Conservation (phyloP, 2,329 filamentous ascomycete species). For the Sodiomyces alkalinus region DNA sequence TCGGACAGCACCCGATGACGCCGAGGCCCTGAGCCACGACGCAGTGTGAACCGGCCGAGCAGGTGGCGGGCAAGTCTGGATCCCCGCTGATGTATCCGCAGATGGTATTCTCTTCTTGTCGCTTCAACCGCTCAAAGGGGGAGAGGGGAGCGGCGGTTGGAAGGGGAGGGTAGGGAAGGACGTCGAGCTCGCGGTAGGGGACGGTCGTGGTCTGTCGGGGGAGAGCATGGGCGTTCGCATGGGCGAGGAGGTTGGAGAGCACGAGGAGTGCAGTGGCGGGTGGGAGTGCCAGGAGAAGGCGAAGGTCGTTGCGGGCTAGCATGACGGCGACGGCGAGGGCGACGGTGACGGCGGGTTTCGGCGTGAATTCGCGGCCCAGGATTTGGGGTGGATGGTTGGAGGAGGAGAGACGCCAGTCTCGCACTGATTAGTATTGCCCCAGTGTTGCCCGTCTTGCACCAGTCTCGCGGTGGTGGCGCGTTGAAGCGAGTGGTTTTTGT, state of each 20-base stretch:
- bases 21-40: constrained; percentile 33
- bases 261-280: constrained; percentile 18
- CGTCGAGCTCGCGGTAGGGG: constrained; percentile 18
- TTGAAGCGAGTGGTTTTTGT: too few species aligned
- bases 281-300: constrained; percentile 19
- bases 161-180: constrained; percentile 21
- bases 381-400: too few species aligned
- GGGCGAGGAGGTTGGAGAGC: constrained; percentile 16
- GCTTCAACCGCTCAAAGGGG: constrained; percentile 20
- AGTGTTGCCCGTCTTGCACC: too few species aligned
- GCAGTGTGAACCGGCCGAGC: constrained; percentile 41
- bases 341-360: neutral
- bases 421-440: too few species aligned
- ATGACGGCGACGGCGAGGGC: constrained; percentile 7
- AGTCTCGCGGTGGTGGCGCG: too few species aligned
- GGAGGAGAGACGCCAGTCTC: too few species aligned
- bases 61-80: constrained; percentile 36
- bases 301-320: constrained; percentile 10
- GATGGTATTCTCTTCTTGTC: constrained; percentile 31
- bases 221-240: constrained; percentile 21
- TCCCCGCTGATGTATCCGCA: constrained; percentile 43
- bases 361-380: too few species aligned
- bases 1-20: constrained; percentile 41
- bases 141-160: constrained; percentile 25
- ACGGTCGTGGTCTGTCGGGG: constrained; percentile 24